phyloP scores from a whole-genome alignment of 202 grass and related monocot species.

The Carex arenaria region DNA sequence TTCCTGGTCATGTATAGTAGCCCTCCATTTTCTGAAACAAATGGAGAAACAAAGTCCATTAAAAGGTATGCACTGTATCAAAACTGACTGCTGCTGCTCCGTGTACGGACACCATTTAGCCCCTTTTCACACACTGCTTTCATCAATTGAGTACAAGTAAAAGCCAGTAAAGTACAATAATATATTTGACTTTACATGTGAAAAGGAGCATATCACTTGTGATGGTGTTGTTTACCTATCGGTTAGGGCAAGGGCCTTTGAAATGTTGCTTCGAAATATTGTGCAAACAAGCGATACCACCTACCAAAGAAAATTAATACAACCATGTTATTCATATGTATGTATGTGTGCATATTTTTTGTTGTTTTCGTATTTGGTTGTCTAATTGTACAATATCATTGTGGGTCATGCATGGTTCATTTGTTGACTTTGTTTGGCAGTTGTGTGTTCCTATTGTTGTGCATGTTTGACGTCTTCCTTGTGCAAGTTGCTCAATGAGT shows the following conservation, averaged over 20 bases:
- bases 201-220: background rate
- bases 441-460: background rate
- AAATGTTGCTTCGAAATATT: slow-evolving; percentile 89
- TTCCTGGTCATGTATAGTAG: slow-evolving; percentile 84
- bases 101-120: background rate
- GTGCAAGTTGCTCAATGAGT: background rate
- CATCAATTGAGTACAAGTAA: background rate
- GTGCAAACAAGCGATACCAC: slow-evolving; percentile 91
- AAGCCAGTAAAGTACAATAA: background rate
- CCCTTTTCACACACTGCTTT: background rate
- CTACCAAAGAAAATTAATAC: slow-evolving; percentile 33
- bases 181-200: background rate
- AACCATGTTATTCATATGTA: slow-evolving; percentile 14
- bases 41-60: background rate
- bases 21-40: slow-evolving; percentile 74
- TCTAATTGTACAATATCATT: background rate
- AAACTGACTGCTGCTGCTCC: background rate
- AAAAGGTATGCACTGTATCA: background rate
- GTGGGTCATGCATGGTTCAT: background rate
- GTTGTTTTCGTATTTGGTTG: background rate
- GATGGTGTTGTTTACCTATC: slow-evolving; percentile 52
- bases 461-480: background rate
- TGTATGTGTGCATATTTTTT: background rate
- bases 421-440: background rate
- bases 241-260: slow-evolving; percentile 86